These are phyloP conservation scores for Moesziomyces sp. DNA, from an alignment of 1,284 basidiomycete genomes.

Conservation along the genomic window DNA sequence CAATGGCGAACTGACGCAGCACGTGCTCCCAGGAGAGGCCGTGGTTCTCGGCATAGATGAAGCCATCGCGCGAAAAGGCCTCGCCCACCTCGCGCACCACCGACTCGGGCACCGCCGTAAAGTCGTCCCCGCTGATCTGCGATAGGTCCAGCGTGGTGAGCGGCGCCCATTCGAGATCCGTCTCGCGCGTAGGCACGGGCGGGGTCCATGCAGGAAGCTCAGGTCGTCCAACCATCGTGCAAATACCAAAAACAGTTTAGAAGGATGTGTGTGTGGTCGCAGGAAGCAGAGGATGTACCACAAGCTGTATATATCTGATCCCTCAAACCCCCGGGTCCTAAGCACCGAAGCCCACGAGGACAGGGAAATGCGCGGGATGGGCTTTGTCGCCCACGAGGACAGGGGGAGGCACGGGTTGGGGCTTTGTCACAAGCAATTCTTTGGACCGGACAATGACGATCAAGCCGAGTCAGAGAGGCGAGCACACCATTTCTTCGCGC, in stretches of 20 bases:
- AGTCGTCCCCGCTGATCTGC: slow-evolving; percentile 56
- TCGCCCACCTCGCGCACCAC: slow-evolving; percentile 59
- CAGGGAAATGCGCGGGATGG: no score
- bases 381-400: no score
- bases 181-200: slow-evolving; percentile 50
- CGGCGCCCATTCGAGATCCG: slow-evolving; percentile 65
- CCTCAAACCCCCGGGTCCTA: no score
- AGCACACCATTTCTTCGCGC: not conserved
- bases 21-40: slow-evolving; percentile 61
- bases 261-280: no score
- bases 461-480: not conserved
- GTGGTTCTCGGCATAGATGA: slow-evolving; percentile 67
- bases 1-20: slow-evolving; percentile 65
- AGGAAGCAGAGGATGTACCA: no score
- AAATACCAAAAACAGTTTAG: not conserved
- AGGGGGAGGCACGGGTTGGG: no score
- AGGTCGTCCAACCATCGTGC: slow-evolving; percentile 1
- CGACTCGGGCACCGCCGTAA: slow-evolving; percentile 50
- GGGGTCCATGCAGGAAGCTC: slow-evolving; percentile 60
- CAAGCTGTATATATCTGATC: no score
- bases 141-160: slow-evolving; percentile 63
- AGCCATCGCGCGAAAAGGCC: slow-evolving; percentile 59
- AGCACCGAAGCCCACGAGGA: no score
- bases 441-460: not conserved
- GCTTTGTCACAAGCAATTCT: no score